Conservation (phyloP, 106 monocot species). For the Amphibolis antarctica region DNA sequence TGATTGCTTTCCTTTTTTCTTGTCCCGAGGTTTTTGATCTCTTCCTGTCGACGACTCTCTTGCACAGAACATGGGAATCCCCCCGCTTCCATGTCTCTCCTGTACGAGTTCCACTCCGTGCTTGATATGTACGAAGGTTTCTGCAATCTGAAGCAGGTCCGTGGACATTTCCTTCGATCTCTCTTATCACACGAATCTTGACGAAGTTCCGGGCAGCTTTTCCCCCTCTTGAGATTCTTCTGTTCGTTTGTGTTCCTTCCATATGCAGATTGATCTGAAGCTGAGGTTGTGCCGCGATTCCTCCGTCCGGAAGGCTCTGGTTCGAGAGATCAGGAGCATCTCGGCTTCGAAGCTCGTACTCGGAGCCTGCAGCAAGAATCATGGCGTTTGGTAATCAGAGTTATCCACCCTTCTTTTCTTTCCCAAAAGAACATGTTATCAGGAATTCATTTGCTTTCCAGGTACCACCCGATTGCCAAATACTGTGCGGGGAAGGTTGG, state of each 20-base stretch:
- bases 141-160: slow-evolving; percentile 60
- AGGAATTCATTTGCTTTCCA: neutral
- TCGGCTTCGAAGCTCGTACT: slow-evolving; percentile 34
- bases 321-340: slow-evolving; percentile 20
- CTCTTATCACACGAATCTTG: no score
- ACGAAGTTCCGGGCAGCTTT: no score
- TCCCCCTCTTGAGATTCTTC: neutral
- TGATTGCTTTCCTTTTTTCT: no score
- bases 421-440: neutral
- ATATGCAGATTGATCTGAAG: slow-evolving; percentile 48
- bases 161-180: no score
- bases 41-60: neutral
- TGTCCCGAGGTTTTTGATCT: no score
- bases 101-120: slow-evolving; percentile 8
- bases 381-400: slow-evolving; percentile 29
- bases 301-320: slow-evolving; percentile 38
- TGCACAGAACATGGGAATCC: neutral
- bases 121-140: slow-evolving; percentile 44
- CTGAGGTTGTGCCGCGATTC: slow-evolving; percentile 48
- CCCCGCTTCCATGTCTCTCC: neutral
- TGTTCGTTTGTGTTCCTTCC: neutral
- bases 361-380: slow-evolving; percentile 27
- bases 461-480: slow-evolving; percentile 30
- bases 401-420: neutral
- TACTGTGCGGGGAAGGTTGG: slow-evolving; percentile 52